Base-by-base conservation (phyloP, 176 grass and related monocot genomes). In the Poa annua region DNA sequence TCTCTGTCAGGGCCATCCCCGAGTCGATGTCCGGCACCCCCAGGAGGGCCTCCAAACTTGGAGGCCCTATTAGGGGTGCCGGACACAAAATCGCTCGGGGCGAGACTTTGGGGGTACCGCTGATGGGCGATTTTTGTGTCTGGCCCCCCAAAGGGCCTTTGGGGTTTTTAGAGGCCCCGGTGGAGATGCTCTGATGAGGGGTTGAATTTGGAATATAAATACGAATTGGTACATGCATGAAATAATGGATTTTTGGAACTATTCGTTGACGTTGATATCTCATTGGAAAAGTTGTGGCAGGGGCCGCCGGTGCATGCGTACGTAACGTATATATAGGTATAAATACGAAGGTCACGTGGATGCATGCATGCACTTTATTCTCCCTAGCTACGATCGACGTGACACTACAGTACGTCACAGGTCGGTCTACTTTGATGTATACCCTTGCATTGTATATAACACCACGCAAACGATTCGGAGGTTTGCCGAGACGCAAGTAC, bases 251-350 rank as follows among this genome's bases (percentile, higher is more conserved):
- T 1, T 42, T 78, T 2, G 26, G 3, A 47, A 85, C 53, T 85
- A 82, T 85, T 80, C 56, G 55, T 52, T 79, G 78, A 88, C 29
- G 83, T 83, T 62, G 83, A 88, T 83, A 32, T 83, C 65, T 84
- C 69, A 64, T 72, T 11, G 57, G 49, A 53, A 75, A 87, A 73
- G 20, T 29, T 65, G 35, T 8, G 61, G 6, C 21, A 71, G 63
- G 4, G 33, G 66, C 45, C 70, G 66, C 12, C 32, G 14, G 13
- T 5, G 39, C n/a, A 39, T 72, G 41, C 7, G 72, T 26, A 77
- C 60, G 60, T 33, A 34, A 34, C 20, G 67, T 78, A 62, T 42
- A 17, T 78, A 62, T 42, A 17, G 60, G 71, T 76, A 82, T 56
- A 81, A 42, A 86, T 86, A 62, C 76, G 16, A 77, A 70, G n/a